A percentile compares a stretch with the other conserved stretches of the same genome.
Conservation (phyloP, 495 filamentous ascomycete species). For the Lindgomyces ingoldianus region DNA sequence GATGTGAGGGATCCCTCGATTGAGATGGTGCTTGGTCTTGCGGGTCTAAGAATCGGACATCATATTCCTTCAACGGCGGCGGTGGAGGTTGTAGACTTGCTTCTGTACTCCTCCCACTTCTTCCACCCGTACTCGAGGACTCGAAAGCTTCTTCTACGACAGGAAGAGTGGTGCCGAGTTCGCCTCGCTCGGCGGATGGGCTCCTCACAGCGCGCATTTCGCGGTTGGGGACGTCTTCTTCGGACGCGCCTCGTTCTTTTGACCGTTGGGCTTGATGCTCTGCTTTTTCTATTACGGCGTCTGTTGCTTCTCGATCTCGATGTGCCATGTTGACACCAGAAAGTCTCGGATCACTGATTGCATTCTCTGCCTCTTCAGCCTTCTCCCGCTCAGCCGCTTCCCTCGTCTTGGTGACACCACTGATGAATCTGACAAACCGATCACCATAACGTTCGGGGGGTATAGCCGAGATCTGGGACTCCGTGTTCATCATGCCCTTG, state of each 20-base stretch:
- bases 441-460: slow-evolving; percentile 90
- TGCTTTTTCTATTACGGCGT: slow-evolving; percentile 56
- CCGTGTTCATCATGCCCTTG: slow-evolving; percentile 82
- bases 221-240: slow-evolving; percentile 55
- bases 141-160: slow-evolving; percentile 92
- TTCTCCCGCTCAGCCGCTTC: slow-evolving; percentile 71
- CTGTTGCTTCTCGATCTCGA: slow-evolving; percentile 53
- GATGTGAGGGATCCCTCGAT: slow-evolving; percentile 22
- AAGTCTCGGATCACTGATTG: slow-evolving; percentile 36
- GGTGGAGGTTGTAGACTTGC: slow-evolving; percentile 14
- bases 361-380: slow-evolving; percentile 32
- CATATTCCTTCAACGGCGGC: slow-evolving; percentile 19
- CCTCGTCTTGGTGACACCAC: slow-evolving; percentile 80
- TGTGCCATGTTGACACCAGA: slow-evolving; percentile 48
- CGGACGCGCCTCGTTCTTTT: slow-evolving; percentile 52
- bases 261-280: slow-evolving; percentile 50
- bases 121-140: slow-evolving; percentile 67
- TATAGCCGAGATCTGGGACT: slow-evolving; percentile 88
- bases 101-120: slow-evolving; percentile 46
- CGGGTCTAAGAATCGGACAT: slow-evolving; percentile 11
- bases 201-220: slow-evolving; percentile 56
- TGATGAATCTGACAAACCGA: slow-evolving; percentile 91
- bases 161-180: slow-evolving; percentile 71
- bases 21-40: not conserved
- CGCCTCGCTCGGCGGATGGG: slow-evolving; percentile 57